Evolutionary conservation across 2,329 filamentous ascomycete genomes (phyloP).

Genomic region (Exophiala lecanii-corni): DNA sequence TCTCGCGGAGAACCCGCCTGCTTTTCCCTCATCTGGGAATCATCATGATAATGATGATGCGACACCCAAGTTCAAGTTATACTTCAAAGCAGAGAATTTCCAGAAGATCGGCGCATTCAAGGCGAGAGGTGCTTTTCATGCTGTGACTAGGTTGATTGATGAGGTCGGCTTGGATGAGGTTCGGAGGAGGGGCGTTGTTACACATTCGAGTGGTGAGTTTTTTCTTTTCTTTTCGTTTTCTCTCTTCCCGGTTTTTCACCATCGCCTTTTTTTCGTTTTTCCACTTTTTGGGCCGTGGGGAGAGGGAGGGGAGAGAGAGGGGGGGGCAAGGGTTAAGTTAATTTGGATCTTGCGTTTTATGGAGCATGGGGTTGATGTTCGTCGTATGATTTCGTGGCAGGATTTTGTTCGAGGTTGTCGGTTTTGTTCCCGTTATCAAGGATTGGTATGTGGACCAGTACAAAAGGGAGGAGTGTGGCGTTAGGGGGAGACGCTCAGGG

Average conservation of each 20-base stretch:
- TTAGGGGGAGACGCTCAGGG: too few relatives aligned
- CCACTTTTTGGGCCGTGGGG: too few relatives aligned
- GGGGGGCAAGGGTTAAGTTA: too few relatives aligned
- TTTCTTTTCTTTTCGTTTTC: not conserved
- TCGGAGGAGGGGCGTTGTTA: conserved; percentile 68
- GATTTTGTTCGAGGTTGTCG: too few relatives aligned
- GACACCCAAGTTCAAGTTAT: conserved; percentile 63
- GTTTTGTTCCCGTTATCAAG: too few relatives aligned
- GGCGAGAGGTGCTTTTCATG: conserved; percentile 83
- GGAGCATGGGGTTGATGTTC: too few relatives aligned
- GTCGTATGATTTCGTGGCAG: too few relatives aligned
- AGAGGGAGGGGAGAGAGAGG: too few relatives aligned
- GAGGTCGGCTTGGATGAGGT: conserved; percentile 60
- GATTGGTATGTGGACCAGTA: too few relatives aligned
- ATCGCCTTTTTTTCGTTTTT: not conserved
- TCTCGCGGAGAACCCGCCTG: conserved; percentile 20
- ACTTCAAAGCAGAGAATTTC: conserved; percentile 94
- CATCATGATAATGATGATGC: conserved; percentile 51
- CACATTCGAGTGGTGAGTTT: conserved; percentile 74
- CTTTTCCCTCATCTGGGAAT: conserved; percentile 42
- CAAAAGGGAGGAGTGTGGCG: too few relatives aligned
- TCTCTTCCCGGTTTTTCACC: not conserved
- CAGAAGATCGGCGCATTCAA: conserved; percentile 93
- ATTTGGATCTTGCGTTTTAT: too few relatives aligned
- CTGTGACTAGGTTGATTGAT: conserved; percentile 63